Evolutionary conservation across 345 rosid species (phyloP), one percentile per base, ranked within the genome.

Genomic region (Ceriops decandra): DNA sequence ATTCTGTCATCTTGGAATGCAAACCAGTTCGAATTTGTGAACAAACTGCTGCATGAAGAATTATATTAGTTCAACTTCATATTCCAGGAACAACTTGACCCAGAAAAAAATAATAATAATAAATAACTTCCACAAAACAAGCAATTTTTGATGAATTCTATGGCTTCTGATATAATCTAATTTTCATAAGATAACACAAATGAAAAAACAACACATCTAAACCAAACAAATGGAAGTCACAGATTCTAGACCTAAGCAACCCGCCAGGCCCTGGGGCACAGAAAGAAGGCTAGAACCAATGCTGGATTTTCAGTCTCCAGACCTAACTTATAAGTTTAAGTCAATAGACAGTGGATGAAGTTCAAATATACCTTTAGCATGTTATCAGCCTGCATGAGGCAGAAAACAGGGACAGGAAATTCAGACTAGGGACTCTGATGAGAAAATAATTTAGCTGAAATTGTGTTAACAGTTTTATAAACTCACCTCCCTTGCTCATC

Each of bases 11-110:
- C 97, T 87, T 90, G 93, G 82, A 87, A 95, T 16, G 98, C 91
- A 82, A 95, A 95, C 99, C 99, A 95, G 82, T 95, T 80, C 64
- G 99, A 90, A 72, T 90, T 90, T 72, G 97, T 90, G 82, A 95
- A 93, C 52, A 92, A 81, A 76, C 91, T 90, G 84, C 85, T 60
- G 83, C 85, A 56, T 51, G 20, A 38, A 46, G 53, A 73, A 21
- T 53, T 16, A 21, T 56, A 27, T 27, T 21, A 24, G 30, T 56
- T 56, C 30, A 56, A 9, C 24, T 27, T 27, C 59, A 13, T 42
- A 27, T 16, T 24, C 16, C 10, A 56, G 13, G 28, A n/a, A 4
- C 22, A 35, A 10, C 26, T 36, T 15, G 53, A 56, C 26, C 26
- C 28, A 24, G 28, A 56, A 10, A 56, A 13, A 13, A 2, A 42